Base-by-base conservation (phyloP, 2,329 filamentous ascomycete genomes). In the Stenocarpella maydis region DNA sequence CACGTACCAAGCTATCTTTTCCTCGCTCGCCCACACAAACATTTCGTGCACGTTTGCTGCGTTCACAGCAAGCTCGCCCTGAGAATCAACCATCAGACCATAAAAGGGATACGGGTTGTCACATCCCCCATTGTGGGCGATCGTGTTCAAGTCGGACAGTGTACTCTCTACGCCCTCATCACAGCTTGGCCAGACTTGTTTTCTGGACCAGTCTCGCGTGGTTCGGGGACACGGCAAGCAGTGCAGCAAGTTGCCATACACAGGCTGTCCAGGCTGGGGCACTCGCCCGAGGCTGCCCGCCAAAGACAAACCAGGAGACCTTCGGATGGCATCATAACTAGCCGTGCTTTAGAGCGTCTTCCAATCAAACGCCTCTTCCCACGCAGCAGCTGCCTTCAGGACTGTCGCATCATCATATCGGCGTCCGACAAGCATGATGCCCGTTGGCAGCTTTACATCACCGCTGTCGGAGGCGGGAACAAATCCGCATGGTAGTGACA, bases 291-390 rank as follows among this genome's bases (percentile, higher is more conserved):
- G 34, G 43, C 43, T 45, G 43, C 43, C 43, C 43, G 43, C 17
- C 43, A 21, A 45, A n/a, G 19, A 45, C 19, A n/a, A 9, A 8
- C n/a, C n/a, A n/a, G 19, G n/a, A 45, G n/a, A n/a, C n/a, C n/a
- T n/a, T n/a, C n/a, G n/a, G n/a, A n/a, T n/a, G n/a, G n/a, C n/a
- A n/a, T n/a, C n/a, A n/a, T n/a, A n/a, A n/a, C n/a, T n/a, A 14
- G 19, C 17, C 19, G 7, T 14, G 6, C 5, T 9, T 70, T 41
- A 70, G 75, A 80, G 41, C 74, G 72, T 77, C 50, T 54, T 66
- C 68, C 64, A 67, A 41, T 70, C 65, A 10, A 67, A 70, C 2
- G 69, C 69, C 24, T 65, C 65, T 34, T 71, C 66, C 65, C 65
- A 71, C 14, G 65, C 65, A 47, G 69, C 61, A 63, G 69, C 69